Evolutionary conservation across 805 yeast genomes (phyloP).

Genomic region (Torulaspora maleeae): DNA sequence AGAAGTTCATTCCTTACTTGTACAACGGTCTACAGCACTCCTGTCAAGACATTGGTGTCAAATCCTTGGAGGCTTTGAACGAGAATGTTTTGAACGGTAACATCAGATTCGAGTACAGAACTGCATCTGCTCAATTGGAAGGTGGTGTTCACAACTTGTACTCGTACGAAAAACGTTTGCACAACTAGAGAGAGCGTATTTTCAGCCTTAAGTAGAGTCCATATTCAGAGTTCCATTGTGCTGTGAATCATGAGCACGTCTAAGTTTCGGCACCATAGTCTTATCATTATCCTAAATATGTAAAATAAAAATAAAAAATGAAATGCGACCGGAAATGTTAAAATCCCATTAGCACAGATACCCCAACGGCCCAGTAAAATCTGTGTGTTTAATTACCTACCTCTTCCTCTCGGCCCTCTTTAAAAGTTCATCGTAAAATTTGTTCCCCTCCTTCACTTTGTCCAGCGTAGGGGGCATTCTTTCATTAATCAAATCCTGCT

Average conservation of each 20-base stretch:
- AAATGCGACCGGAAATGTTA: background rate
- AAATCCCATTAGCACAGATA: background rate
- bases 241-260: background rate
- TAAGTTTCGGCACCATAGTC: background rate
- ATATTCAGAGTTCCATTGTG: background rate
- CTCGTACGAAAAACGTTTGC: slow-evolving; percentile 96
- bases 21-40: slow-evolving; percentile 96
- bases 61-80: slow-evolving; percentile 60
- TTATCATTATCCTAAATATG: slow-evolving; percentile 3
- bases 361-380: background rate
- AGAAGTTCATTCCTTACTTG: slow-evolving; percentile 90
- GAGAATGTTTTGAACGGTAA: slow-evolving; percentile 57
- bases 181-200: slow-evolving; percentile 49
- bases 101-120: slow-evolving; percentile 93
- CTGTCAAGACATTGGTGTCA: slow-evolving; percentile 94
- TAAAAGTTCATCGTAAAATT: slow-evolving; percentile 42
- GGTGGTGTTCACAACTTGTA: slow-evolving; percentile 97
- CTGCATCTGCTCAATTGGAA: slow-evolving; percentile 97
- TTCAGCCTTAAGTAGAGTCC: background rate
- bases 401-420: slow-evolving; percentile 16
- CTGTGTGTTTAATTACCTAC: slow-evolving; percentile 2
- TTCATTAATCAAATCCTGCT: slow-evolving; percentile 78
- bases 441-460: slow-evolving; percentile 46
- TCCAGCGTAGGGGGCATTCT: slow-evolving; percentile 77
- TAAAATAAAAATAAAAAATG: slow-evolving; percentile 1